Evolutionary conservation across 495 filamentous ascomycete genomes (phyloP), one percentile per base, ranked within the genome.

Genomic region (Penicillium turbatum): DNA sequence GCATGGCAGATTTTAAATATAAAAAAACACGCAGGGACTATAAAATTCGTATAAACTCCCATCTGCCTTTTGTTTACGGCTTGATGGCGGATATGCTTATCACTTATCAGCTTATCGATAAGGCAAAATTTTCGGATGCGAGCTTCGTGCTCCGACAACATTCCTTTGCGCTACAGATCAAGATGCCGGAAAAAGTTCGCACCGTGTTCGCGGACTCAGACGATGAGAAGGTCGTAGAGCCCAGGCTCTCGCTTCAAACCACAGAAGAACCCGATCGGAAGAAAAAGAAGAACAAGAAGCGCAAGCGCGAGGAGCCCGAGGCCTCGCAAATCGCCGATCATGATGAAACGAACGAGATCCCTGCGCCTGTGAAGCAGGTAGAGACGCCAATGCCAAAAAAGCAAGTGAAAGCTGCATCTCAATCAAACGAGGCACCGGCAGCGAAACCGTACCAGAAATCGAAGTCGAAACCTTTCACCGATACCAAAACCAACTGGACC

Each of bases 151-250:
- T 15, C 35, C n/a, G 13, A 29, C 21, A 42, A 43, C 38, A 31
- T 34, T 51, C 16, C 24, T 55, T 54, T 16, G 34, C 34, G 36
- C 51, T 38, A 35, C 53, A 46, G 38, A 27, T 43, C 51, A 69
- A 40, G 44, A 83, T 83, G 80, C 79, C 79, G 11, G 78, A 82
- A 64, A 72, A 68, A 46, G 48, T 65, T 10, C 55, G 62, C 31
- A 60, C 60, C 11, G 39, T 63, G 13, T 67, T 67, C 35, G 59
- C 51, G 10, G 59, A 57, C 35, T 63, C 54, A 4, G 62, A 60
- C 13, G 29, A 60, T 6, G 55, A 61, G 47, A 48, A 60, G 26
- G 11, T 17, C 3, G 41, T 60, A 31, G 41, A 52, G 27, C 30
- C 30, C 30, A 19, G 59, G 34, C 6, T 42, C 2, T 30, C 27